Evolutionary conservation across 2,329 filamentous ascomycete species (phyloP).

Genomic region (Microdochium bolleyi): DNA sequence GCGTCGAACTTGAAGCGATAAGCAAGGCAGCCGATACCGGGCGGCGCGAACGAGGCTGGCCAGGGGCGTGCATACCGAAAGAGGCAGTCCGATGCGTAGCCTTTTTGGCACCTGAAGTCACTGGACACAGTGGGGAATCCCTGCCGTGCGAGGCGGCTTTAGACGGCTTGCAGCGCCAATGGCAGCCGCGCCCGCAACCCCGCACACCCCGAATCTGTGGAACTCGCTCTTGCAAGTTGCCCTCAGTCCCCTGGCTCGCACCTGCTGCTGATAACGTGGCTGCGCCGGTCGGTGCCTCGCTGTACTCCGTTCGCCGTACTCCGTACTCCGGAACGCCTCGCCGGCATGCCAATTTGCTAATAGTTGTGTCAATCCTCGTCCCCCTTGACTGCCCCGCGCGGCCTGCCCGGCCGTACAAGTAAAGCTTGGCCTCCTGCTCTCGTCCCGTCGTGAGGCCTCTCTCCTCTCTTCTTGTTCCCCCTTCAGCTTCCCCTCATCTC

Average conservation of each 20-base stretch:
- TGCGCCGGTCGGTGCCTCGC: not conserved
- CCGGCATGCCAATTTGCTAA: not conserved
- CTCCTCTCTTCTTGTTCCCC: not conserved
- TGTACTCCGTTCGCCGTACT: not conserved
- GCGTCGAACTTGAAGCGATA: not conserved
- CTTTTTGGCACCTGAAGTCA: not conserved
- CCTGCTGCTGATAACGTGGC: not conserved
- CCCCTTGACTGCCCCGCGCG: not conserved
- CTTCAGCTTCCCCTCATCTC: not conserved
- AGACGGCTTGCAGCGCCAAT: not conserved
- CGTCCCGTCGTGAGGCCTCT: not conserved
- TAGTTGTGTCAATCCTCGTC: not conserved
- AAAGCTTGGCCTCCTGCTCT: not conserved
- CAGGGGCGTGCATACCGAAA: not conserved
- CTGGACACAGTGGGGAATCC: not conserved
- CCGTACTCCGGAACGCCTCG: no score
- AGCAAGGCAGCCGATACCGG: not conserved
- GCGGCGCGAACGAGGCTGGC: not conserved
- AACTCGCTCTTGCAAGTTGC: no score
- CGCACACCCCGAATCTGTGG: not conserved
- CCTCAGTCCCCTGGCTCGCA: no score
- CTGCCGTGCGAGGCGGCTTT: not conserved
- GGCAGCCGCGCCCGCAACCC: not conserved
- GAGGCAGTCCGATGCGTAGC: not conserved
- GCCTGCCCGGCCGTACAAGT: not conserved